Conservation (phyloP, 345 rosid genomes). For the Eucalyptus coolabah region DNA sequence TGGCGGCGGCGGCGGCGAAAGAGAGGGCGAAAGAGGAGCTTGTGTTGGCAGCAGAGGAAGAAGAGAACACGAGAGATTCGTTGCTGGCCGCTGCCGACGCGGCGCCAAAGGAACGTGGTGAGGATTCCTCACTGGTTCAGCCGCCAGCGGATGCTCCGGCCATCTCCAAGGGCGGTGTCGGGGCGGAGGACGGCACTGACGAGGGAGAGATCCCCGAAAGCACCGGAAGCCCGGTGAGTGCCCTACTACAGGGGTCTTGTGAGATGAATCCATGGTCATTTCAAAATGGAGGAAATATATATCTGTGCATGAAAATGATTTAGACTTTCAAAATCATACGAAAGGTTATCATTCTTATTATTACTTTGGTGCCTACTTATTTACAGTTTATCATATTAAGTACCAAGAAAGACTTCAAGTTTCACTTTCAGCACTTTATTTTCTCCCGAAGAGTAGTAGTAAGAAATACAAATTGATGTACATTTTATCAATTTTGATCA, state of each 20-base stretch:
- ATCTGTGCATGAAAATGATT: not conserved
- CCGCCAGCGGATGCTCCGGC: not conserved
- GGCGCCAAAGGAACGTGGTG: not conserved
- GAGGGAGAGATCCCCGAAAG: constrained; percentile 6
- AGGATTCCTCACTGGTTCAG: not conserved
- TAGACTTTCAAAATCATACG: not conserved
- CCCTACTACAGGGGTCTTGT: not conserved
- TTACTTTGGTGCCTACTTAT: no score
- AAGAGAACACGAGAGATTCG: not conserved
- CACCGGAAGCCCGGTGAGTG: constrained; percentile 30
- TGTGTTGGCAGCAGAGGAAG: not conserved
- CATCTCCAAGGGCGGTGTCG: not conserved
- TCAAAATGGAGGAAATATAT: not conserved
- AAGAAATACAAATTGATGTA: not conserved
- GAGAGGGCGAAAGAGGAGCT: not conserved
- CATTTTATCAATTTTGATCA: not conserved
- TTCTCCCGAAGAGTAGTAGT: not conserved
- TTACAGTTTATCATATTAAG: no score
- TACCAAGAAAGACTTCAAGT: not conserved
- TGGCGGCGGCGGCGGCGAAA: not conserved
- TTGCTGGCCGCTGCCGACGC: not conserved
- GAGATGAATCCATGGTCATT: not conserved
- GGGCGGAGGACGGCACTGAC: not conserved
- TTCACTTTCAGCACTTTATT: not conserved
- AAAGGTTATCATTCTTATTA: not conserved